These are phyloP conservation scores for Neonectria sp. DNA, from an alignment of 2,329 filamentous ascomycete genomes.

Conservation along the genomic window DNA sequence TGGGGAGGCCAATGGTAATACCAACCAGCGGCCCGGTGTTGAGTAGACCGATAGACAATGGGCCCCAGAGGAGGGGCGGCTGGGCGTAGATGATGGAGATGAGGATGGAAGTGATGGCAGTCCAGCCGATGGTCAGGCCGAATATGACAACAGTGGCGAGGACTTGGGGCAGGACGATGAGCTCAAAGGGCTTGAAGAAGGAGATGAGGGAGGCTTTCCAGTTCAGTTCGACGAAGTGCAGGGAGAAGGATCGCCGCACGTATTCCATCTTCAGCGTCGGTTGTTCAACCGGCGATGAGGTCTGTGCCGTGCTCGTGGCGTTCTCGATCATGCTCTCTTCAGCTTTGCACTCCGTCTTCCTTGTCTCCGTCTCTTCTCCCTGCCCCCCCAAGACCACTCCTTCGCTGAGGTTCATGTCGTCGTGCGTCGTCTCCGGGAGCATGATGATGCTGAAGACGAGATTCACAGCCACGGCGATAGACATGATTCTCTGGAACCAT, in stretches of 20 bases:
- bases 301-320: not conserved
- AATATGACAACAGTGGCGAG: conserved; percentile 16
- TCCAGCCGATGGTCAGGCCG: conserved; percentile 24
- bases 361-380: not conserved
- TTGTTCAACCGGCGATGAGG: not conserved
- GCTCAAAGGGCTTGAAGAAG: conserved; percentile 7
- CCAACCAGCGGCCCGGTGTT: conserved; percentile 8
- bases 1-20: conserved; percentile 10
- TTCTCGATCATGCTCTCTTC: conserved; percentile 1
- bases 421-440: conserved; percentile 12
- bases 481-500: conserved; percentile 8
- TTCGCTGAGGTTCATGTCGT: conserved; percentile 1
- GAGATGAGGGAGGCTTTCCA: conserved; percentile 1
- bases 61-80: conserved; percentile 7
- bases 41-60: conserved; percentile 11
- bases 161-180: conserved; percentile 14
- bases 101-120: conserved; percentile 16
- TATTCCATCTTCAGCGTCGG: conserved; percentile 3
- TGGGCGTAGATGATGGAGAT: conserved; percentile 13
- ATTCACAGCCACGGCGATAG: conserved; percentile 6
- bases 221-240: conserved; percentile 3
- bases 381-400: not conserved
- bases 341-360: not conserved
- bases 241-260: not conserved
- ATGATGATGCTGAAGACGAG: conserved; percentile 6